Percentiles rank a stretch among this genome's conserved stretches.
phyloP scores from a whole-genome alignment of 139 green algal genomes.

The Chlamydomonas urium region DNA sequence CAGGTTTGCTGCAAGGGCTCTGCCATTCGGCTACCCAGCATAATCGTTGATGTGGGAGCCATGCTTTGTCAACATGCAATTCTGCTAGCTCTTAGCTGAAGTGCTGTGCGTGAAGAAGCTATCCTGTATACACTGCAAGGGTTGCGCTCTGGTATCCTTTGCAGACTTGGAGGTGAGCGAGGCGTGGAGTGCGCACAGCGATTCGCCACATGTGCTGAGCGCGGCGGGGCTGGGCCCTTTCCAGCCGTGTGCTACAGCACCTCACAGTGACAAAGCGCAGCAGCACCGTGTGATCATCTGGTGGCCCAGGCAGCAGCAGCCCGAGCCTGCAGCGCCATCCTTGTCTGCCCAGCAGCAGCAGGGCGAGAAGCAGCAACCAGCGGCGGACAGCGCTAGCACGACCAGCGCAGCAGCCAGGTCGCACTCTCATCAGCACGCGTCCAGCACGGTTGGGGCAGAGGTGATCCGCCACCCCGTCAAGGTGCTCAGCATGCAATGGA shows the following conservation, averaged over 20 bases:
- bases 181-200: not conserved
- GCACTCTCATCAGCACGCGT: not conserved
- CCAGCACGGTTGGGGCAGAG: conserved; percentile 26
- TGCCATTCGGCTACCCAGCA: no score
- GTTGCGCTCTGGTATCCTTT: no score
- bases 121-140: no score
- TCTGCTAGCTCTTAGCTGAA: no score
- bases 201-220: conserved; percentile 13
- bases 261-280: conserved; percentile 2
- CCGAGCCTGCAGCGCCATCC: not conserved
- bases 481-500: conserved; percentile 43
- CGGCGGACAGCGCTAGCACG: no score
- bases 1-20: no score
- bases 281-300: conserved; percentile 45
- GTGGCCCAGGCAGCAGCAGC: conserved; percentile 33
- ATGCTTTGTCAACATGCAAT: no score
- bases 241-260: conserved; percentile 43
- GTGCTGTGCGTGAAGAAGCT: no score
- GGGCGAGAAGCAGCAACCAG: no score
- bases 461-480: conserved; percentile 42
- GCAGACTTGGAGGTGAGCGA: not conserved
- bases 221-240: conserved; percentile 33
- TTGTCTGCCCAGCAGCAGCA: not conserved
- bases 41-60: no score
- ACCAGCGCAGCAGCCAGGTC: no score